Evolutionary conservation across 148 eudicot genomes (phyloP).

Genomic region (Fagopyrum esculentum): DNA sequence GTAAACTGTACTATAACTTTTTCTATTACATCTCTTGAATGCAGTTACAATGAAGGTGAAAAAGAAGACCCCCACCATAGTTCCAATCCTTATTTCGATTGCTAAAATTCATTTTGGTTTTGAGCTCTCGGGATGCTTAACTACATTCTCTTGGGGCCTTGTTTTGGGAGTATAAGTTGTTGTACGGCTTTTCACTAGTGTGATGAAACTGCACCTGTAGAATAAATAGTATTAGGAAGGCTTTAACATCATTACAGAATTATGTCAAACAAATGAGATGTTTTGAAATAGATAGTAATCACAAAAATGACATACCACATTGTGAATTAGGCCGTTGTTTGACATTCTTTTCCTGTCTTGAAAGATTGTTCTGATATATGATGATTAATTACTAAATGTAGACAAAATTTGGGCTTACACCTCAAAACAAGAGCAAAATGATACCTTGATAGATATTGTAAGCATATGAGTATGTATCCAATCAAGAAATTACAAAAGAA

Average conservation of each 20-base stretch:
- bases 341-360: slow-evolving; percentile 64
- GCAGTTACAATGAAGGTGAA: slow-evolving; percentile 38
- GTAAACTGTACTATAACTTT: slow-evolving; percentile 27
- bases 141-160: slow-evolving; percentile 25
- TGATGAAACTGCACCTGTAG: slow-evolving; percentile 38
- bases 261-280: not conserved
- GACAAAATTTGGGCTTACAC: not conserved
- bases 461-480: slow-evolving; percentile 77
- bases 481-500: slow-evolving; percentile 67
- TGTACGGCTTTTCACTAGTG: slow-evolving; percentile 39
- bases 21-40: slow-evolving; percentile 42
- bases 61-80: slow-evolving; percentile 54
- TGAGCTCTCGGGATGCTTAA: slow-evolving; percentile 37
- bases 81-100: slow-evolving; percentile 71
- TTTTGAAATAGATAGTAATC: not conserved
- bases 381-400: not conserved
- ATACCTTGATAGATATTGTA: slow-evolving; percentile 75
- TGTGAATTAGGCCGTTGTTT: slow-evolving; percentile 54
- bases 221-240: not conserved
- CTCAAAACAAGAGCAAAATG: not conserved
- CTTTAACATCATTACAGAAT: not conserved
- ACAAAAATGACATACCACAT: slow-evolving; percentile 51
- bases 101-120: slow-evolving; percentile 74
- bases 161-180: slow-evolving; percentile 24
- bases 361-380: slow-evolving; percentile 57